Evolutionary conservation across 148 eudicot species (phyloP), one percentile per base, ranked within the genome.

Genomic region (Cornus kousa): DNA sequence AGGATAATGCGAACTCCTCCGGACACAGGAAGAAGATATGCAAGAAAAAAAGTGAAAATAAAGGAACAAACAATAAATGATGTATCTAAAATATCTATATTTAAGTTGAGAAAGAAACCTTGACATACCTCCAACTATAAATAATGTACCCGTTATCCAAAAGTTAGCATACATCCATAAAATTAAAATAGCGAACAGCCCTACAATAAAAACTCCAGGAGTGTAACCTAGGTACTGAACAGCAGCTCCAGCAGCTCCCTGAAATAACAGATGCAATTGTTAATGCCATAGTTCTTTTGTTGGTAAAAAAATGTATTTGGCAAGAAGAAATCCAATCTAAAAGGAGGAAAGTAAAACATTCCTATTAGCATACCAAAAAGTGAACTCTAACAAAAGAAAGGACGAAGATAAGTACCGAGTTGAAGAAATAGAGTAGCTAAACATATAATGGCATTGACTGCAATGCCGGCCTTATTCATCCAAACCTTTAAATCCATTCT

Each of bases 161-260:
- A 94, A 94, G 91, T 97, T 94, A 73, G 97, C 99, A 88, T 85
- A 97, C 98, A 94, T 92, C 99, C 99, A 97, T 68, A 97, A 83
- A 72, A 92, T 81, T 80, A 97, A 77, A 83, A 94, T 97, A 66
- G 99, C 95, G 88, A 91, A 91, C 24, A 94, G 85, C 74, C 99
- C 98, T 78, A 94, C 98, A 59, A 96, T 94, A 83, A 94, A 96
- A 74, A 94, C 85, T 78, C 98, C 99, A 83, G 99, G 99, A 80
- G 98, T 92, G 82, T 88, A 96, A 79, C 99, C 99, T 88, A 96
- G 85, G 85, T 90, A 94, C 74, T 84, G 95, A 81, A 96, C 87
- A 81, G 98, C 94, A 90, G 80, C 90, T 77, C 91, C 97, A 82
- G 98, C 98, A 83, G 86, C 94, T 39, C 88, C 98, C 99, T 96